These are phyloP conservation scores for Candida hungchunana DNA, from an alignment of 805 yeast genomes.

Conservation along the genomic window DNA sequence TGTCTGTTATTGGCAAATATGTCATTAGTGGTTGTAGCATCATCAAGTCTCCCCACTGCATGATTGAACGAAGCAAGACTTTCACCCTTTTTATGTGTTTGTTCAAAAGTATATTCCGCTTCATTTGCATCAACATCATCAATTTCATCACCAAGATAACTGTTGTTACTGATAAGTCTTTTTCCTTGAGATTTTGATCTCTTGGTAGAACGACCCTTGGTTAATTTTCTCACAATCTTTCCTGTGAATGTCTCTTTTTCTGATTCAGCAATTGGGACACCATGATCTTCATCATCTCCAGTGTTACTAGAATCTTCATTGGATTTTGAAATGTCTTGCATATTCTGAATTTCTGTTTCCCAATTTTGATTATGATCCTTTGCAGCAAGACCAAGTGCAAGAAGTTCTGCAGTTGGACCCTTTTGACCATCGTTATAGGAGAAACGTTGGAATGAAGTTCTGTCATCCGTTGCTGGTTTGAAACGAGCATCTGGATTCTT, in stretches of 20 bases:
- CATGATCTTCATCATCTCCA: conserved; percentile 24
- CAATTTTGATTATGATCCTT: conserved; percentile 72
- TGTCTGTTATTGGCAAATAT: conserved; percentile 15
- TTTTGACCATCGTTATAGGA: conserved; percentile 28
- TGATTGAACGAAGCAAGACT: conserved; percentile 21
- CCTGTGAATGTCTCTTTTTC: conserved; percentile 37
- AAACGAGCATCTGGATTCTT: conserved; percentile 88
- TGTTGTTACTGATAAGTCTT: conserved; percentile 14
- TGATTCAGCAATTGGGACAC: conserved; percentile 30
- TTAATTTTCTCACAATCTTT: conserved; percentile 39
- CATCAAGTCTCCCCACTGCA: conserved; percentile 9
- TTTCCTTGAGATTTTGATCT: conserved; percentile 18
- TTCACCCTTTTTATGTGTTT: conserved; percentile 14
- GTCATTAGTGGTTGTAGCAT: conserved; percentile 21
- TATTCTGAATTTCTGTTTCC: conserved; percentile 49
- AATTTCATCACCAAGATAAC: conserved; percentile 3
- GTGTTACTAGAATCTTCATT: conserved; percentile 18
- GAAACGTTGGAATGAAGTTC: conserved; percentile 76
- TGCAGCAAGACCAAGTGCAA: conserved; percentile 80
- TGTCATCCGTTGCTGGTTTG: conserved; percentile 86
- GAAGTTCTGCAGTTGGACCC: conserved; percentile 44
- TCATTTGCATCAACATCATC: conserved; percentile 1
- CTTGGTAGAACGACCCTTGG: conserved; percentile 28
- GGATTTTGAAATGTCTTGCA: conserved; percentile 17
- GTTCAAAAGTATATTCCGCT: conserved; percentile 10